Evolutionary conservation across 106 monocot species (phyloP).

Genomic region (Hemerocallis citrina): DNA sequence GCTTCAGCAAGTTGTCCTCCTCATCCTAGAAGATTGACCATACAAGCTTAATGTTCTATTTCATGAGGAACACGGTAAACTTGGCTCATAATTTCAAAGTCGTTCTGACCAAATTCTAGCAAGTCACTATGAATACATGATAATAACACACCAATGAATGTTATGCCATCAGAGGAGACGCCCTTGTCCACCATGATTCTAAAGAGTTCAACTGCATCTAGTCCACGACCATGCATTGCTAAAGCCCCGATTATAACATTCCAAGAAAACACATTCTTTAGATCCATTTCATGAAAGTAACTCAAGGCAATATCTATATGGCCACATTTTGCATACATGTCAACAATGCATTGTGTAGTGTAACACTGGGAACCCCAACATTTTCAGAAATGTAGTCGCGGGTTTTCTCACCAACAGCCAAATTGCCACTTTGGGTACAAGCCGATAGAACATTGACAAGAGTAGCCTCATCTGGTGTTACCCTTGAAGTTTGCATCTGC

Average conservation of each 20-base stretch:
- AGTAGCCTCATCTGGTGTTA: conserved; percentile 45
- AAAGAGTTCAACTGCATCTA: conserved; percentile 38
- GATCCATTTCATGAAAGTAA: conserved; percentile 33
- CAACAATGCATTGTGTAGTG: conserved; percentile 33
- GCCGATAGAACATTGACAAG: conserved; percentile 37
- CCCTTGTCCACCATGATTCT: conserved; percentile 22
- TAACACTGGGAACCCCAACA: conserved; percentile 15
- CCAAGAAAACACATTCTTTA: conserved; percentile 49
- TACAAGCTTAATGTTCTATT: conserved; percentile 74
- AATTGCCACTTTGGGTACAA: conserved; percentile 43
- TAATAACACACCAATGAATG: conserved; percentile 45
- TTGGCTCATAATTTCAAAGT: conserved; percentile 48
- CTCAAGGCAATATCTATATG: conserved; percentile 21
- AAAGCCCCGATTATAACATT: conserved; percentile 57
- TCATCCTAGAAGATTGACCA: conserved; percentile 64
- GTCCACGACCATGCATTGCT: conserved; percentile 54
- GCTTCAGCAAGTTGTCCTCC: conserved; percentile 37
- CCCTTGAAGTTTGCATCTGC: conserved; percentile 26
- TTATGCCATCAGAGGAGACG: conserved; percentile 42
- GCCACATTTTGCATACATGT: conserved; percentile 76
- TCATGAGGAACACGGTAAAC: conserved; percentile 32
- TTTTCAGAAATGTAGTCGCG: conserved; percentile 24
- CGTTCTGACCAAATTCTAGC: conserved; percentile 27
- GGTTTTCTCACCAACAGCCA: conserved; percentile 32
- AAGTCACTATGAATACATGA: conserved; percentile 64